phyloP scores from a whole-genome alignment of 1,284 basidiomycete species.

The Sutorius eximius region DNA sequence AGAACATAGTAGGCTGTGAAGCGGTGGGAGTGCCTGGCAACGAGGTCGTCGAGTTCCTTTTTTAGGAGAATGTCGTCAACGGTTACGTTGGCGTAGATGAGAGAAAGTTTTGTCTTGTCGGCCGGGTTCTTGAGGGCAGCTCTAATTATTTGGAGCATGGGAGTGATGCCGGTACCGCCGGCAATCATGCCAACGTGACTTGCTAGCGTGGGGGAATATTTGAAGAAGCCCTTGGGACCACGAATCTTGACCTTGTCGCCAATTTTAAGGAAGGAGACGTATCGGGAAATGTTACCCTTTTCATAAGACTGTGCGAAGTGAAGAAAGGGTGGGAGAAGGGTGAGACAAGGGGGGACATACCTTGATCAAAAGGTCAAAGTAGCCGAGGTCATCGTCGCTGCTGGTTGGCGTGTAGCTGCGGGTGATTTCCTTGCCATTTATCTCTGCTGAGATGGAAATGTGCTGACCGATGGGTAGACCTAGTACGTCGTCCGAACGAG shows the following conservation, averaged over 20 bases:
- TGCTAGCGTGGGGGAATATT: constrained; percentile 68
- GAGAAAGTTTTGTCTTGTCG: constrained; percentile 79
- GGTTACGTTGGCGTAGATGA: constrained; percentile 97
- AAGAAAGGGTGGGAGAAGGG: background rate
- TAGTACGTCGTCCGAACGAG: constrained; percentile 70
- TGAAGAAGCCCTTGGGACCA: constrained; percentile 95
- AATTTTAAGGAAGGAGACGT: constrained; percentile 78
- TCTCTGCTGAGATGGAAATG: constrained; percentile 88
- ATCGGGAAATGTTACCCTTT: constrained; percentile 92
- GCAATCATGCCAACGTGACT: constrained; percentile 93
- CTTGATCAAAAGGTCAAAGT: constrained; percentile 97
- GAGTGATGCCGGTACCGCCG: constrained; percentile 94
- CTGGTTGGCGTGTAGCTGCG: constrained; percentile 96
- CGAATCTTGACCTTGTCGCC: constrained; percentile 88
- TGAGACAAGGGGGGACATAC: constrained; percentile 41
- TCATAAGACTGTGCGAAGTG: constrained; percentile 75
- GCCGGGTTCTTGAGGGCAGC: constrained; percentile 83
- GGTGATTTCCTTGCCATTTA: constrained; percentile 87
- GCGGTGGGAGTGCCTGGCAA: constrained; percentile 60
- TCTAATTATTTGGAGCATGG: constrained; percentile 96
- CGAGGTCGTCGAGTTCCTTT: constrained; percentile 83
- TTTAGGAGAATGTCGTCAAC: constrained; percentile 86
- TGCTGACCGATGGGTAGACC: constrained; percentile 97
- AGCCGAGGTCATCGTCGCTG: constrained; percentile 87
- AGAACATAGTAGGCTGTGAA: constrained; percentile 91